Conservation (phyloP, 768 basidiomycete genomes). For the Gautieria morchelliformis region DNA sequence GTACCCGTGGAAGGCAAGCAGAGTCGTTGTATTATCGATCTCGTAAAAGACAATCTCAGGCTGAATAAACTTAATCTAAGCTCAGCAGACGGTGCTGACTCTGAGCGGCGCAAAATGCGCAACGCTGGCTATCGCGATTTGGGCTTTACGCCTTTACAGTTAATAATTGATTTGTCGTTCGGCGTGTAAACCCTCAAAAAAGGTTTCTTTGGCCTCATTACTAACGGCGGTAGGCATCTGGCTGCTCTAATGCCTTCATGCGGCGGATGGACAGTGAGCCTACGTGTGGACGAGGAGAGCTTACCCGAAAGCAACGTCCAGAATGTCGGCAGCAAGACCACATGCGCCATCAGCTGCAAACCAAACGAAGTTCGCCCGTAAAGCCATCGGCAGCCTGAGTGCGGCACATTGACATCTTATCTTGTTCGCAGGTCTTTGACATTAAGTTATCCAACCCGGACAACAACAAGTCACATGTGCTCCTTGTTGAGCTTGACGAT, state of each 20-base stretch:
- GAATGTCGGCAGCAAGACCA: background rate
- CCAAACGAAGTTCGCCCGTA: background rate
- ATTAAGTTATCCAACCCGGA: background rate
- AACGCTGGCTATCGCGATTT: background rate
- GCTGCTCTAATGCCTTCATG: background rate
- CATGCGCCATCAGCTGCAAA: background rate
- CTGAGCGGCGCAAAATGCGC: background rate
- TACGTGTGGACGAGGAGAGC: background rate
- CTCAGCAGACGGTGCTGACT: background rate
- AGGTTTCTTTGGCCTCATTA: too few species aligned
- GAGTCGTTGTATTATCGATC: too few species aligned
- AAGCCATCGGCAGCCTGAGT: background rate
- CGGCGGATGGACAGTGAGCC: background rate
- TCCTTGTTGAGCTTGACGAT: background rate
- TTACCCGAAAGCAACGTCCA: background rate
- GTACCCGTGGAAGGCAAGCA: too few species aligned
- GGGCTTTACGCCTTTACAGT: background rate
- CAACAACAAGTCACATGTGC: background rate
- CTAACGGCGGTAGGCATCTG: too few species aligned
- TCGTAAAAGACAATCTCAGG: too few species aligned
- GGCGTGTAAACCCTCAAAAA: too few species aligned
- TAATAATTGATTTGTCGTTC: too few species aligned
- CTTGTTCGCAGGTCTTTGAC: background rate
- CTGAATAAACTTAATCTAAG: background rate
- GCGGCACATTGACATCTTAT: background rate